phyloP scores from a whole-genome alignment of 306 rosid species.

The Glycyrrhiza uralensis region DNA sequence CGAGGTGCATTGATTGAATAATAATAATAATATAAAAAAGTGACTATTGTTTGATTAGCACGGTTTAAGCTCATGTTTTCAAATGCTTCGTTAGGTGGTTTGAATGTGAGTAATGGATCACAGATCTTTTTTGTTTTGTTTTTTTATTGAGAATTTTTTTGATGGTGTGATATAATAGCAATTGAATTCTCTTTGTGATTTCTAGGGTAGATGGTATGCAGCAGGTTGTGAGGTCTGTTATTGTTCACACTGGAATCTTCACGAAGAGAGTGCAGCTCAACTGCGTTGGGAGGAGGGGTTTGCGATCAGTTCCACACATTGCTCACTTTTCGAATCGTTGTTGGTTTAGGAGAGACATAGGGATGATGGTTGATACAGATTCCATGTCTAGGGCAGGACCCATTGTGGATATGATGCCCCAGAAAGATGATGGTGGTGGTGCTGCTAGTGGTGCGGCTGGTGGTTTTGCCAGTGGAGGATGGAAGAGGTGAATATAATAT shows the following conservation, averaged over 20 bases:
- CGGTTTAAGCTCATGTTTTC: background rate
- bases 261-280: constrained; percentile 27
- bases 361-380: constrained; percentile 82
- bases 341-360: constrained; percentile 36
- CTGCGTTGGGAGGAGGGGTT: constrained; percentile 42
- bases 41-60: background rate
- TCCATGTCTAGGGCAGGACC: constrained; percentile 46
- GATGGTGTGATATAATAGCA: background rate
- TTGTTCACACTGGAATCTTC: constrained; percentile 24
- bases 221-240: constrained; percentile 4
- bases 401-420: constrained; percentile 38
- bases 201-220: constrained; percentile 28
- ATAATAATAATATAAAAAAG: background rate
- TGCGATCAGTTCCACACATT: constrained; percentile 22
- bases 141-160: background rate
- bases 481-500: constrained; percentile 63
- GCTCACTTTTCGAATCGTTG: constrained; percentile 32
- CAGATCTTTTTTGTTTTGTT: background rate
- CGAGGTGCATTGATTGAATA: background rate
- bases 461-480: constrained; percentile 58
- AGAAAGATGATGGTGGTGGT: constrained; percentile 63
- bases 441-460: constrained; percentile 32
- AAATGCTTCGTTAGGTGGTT: constrained; percentile 2
- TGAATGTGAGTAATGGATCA: constrained; percentile 3
- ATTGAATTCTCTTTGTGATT: background rate